Evolutionary conservation across 306 rosid species (phyloP).

Genomic region (Pyrus communis): DNA sequence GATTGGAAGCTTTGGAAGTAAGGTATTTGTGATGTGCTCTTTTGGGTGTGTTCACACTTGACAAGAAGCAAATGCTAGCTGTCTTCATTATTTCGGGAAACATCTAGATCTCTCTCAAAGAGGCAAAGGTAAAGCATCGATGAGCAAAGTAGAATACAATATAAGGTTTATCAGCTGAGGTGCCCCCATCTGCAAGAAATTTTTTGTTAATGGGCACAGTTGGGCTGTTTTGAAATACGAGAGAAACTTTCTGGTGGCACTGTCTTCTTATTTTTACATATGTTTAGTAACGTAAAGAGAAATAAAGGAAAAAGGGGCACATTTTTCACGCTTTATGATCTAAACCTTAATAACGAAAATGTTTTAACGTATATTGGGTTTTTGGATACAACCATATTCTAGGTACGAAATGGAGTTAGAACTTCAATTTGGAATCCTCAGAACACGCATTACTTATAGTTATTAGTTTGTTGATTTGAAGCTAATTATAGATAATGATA

Average conservation of each 20-base stretch:
- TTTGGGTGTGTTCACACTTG: slow-evolving; percentile 30
- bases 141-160: neutral
- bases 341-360: too few relatives aligned
- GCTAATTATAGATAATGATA: neutral
- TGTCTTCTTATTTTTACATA: too few relatives aligned
- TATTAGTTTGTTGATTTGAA: neutral
- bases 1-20: slow-evolving; percentile 42
- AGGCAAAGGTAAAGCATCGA: neutral
- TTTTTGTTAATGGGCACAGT: neutral
- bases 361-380: too few relatives aligned
- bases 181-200: neutral
- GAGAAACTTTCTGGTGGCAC: too few relatives aligned
- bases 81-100: slow-evolving; percentile 5
- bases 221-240: neutral
- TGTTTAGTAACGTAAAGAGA: too few relatives aligned
- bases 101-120: neutral
- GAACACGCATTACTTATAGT: neutral
- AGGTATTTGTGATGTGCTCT: slow-evolving; percentile 42
- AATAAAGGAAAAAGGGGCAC: neutral
- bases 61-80: slow-evolving; percentile 16
- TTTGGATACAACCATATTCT: too few relatives aligned
- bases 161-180: neutral
- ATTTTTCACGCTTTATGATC: neutral
- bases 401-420: too few relatives aligned
- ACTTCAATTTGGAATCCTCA: neutral